Base-by-base conservation (phyloP, 2,329 filamentous ascomycete genomes). In the Cladosporium velox region DNA sequence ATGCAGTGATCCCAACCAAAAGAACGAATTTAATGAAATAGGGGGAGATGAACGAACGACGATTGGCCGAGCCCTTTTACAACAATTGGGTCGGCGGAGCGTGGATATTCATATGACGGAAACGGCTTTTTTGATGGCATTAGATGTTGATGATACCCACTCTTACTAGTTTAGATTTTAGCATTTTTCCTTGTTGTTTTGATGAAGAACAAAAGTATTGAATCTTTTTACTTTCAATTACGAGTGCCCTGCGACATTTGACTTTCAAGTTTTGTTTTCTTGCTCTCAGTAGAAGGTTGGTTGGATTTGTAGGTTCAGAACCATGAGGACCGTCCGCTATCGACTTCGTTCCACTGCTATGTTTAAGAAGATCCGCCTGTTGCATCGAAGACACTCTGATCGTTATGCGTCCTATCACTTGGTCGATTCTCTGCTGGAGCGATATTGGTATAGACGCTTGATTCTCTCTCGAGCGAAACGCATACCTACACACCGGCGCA, bases 141-240 rank as follows among this genome's bases (percentile, higher is more conserved):
- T 64, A 64, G 61, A 64, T 64, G 61, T 47, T 64, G 61, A 64
- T 64, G 61, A 64, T 64, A 64, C 61, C 61, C 60, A 55, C 61
- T 26, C 28, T 47, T 47, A 24, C 4, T 34, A 34, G 32, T 47
- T 47, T 47, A 24, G 2, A 35, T 14, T 34, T 47, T 47, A 47
- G 41, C 41, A 47, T 47, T 47, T 47, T 47, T 47, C 41, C 41
- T 47, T 30, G 28, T 30, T 24, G 24, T 30, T 44, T 41, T 44
- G 41, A 47, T 47, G 41, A 47, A 47, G 7, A n/a, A 47, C 18
- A 47, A 47, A 47, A 21, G n/a, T 47, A 47, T 47, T 47, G 41
- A 47, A n/a, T 44, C n/a, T 24, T 47, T 47, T n/a, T 12, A 41
- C n/a, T 4, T 47, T 21, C 41, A 12, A 44, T 8, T 44, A 7